A percentile compares a stretch with the other conserved stretches of the same genome.
Conservation (phyloP, 1,284 basidiomycete genomes). For the Ceratobasidium sp. region DNA sequence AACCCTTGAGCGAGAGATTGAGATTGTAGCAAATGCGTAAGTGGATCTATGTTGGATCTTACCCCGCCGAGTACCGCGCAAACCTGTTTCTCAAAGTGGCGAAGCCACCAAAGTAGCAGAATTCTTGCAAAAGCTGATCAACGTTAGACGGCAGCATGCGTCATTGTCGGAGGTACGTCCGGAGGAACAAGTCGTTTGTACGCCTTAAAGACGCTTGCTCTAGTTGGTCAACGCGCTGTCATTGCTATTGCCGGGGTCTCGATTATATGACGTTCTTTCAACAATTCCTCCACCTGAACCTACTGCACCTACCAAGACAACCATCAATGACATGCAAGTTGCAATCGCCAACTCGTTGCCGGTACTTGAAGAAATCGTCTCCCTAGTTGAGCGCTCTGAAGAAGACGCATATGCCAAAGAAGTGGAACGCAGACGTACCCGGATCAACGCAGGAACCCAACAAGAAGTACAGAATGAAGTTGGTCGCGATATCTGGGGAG, state of each 20-base stretch:
- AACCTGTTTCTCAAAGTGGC: slow-evolving; percentile 59
- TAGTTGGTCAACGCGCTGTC: slow-evolving; percentile 76
- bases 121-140: slow-evolving; percentile 78
- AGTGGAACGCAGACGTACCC: slow-evolving; percentile 76
- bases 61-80: slow-evolving; percentile 15
- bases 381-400: slow-evolving; percentile 70
- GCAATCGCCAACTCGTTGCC: slow-evolving; percentile 76
- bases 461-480: slow-evolving; percentile 76
- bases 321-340: slow-evolving; percentile 66
- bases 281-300: slow-evolving; percentile 78
- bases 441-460: slow-evolving; percentile 74
- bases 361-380: slow-evolving; percentile 73
- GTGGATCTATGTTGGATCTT: slow-evolving; percentile 46
- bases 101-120: slow-evolving; percentile 86
- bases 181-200: slow-evolving; percentile 29
- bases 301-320: slow-evolving; percentile 68
- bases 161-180: slow-evolving; percentile 64
- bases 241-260: slow-evolving; percentile 80
- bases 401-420: slow-evolving; percentile 66
- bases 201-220: not conserved
- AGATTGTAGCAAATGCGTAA: slow-evolving; percentile 68
- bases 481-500: slow-evolving; percentile 66
- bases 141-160: slow-evolving; percentile 69
- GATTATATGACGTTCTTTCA: slow-evolving; percentile 71
- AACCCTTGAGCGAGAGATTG: slow-evolving; percentile 63